Evolutionary conservation across 352 stramenopile species (phyloP).

Genomic region (Pythium aquatile): DNA sequence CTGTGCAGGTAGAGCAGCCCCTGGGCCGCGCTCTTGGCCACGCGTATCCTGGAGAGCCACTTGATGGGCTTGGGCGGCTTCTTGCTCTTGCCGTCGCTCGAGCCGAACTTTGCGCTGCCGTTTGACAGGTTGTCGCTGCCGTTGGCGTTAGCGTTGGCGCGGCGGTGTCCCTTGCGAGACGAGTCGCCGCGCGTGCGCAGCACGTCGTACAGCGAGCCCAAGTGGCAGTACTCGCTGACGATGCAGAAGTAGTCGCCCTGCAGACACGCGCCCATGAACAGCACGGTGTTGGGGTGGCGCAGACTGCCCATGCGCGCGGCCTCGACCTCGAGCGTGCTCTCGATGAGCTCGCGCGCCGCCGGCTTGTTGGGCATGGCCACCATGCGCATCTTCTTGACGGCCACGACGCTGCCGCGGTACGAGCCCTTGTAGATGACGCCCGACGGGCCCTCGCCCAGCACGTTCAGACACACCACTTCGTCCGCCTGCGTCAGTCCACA

Average conservation of each 20-base stretch:
- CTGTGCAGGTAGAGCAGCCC: conserved; percentile 85
- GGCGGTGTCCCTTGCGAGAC: conserved; percentile 6
- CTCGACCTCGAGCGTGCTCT: conserved; percentile 82
- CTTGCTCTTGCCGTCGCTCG: conserved; percentile 31
- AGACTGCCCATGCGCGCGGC: conserved; percentile 87
- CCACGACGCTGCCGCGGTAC: conserved; percentile 81
- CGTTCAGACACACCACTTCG: conserved; percentile 78
- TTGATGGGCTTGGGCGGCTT: conserved; percentile 61
- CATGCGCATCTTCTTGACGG: conserved; percentile 89
- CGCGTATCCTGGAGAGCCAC: conserved; percentile 76
- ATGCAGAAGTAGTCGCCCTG: conserved; percentile 96
- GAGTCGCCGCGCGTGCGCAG: conserved; percentile 56
- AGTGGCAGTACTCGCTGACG: conserved; percentile 94
- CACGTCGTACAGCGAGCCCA: conserved; percentile 95
- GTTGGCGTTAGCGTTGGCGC: background rate
- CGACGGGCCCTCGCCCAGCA: conserved; percentile 76
- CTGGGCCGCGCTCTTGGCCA: conserved; percentile 75
- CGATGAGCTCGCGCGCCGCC: conserved; percentile 64
- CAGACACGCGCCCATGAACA: conserved; percentile 98
- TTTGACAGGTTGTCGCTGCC: conserved; percentile 7
- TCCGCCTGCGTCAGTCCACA: conserved; percentile 44
- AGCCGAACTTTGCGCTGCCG: conserved; percentile 20
- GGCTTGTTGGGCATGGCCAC: conserved; percentile 53
- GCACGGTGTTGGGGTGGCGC: conserved; percentile 97
- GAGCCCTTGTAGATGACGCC: conserved; percentile 84